Percentiles rank a stretch among this genome's conserved stretches.
Evolutionary conservation across 768 basidiomycete species (phyloP).

Genomic region (Galerina sulciceps): DNA sequence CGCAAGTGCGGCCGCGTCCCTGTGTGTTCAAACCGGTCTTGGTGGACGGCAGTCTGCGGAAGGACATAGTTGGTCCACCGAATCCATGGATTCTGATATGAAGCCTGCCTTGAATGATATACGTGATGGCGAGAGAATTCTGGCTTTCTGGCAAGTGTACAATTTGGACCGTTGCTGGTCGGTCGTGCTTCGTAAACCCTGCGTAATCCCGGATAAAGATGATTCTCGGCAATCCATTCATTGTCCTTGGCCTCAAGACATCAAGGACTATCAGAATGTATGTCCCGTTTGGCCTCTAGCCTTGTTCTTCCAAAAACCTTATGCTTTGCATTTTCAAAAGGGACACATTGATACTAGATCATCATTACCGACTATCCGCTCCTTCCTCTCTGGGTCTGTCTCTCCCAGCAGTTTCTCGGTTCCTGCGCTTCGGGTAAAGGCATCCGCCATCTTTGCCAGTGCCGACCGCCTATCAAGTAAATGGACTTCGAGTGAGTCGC

Average conservation of each 20-base stretch:
- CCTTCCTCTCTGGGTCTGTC: slow-evolving; percentile 65
- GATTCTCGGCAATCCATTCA: slow-evolving; percentile 62
- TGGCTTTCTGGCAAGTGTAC: slow-evolving; percentile 86
- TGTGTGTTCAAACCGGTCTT: slow-evolving; percentile 76
- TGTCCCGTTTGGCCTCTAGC: slow-evolving; percentile 23
- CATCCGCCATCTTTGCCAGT: slow-evolving; percentile 74
- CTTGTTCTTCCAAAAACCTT: not conserved
- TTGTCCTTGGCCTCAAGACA: slow-evolving; percentile 78
- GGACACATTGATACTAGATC: slow-evolving; percentile 57
- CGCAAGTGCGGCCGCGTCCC: slow-evolving; percentile 71
- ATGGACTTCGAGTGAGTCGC: slow-evolving; percentile 61
- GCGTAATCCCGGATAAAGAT: slow-evolving; percentile 65
- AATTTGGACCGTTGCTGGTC: slow-evolving; percentile 84
- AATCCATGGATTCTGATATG: slow-evolving; percentile 46
- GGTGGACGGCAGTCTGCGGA: slow-evolving; percentile 46
- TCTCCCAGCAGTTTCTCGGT: slow-evolving; percentile 64
- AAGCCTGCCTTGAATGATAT: slow-evolving; percentile 62
- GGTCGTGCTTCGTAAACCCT: slow-evolving; percentile 69
- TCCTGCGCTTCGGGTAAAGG: slow-evolving; percentile 71
- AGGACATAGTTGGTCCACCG: slow-evolving; percentile 37
- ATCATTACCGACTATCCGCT: slow-evolving; percentile 60
- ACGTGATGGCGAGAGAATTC: slow-evolving; percentile 71
- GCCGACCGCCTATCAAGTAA: slow-evolving; percentile 63
- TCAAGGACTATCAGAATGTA: slow-evolving; percentile 75
- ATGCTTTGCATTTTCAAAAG: slow-evolving; percentile 37